phyloP scores from a whole-genome alignment of 129 eudicot genomes.

The Calendula officinalis region DNA sequence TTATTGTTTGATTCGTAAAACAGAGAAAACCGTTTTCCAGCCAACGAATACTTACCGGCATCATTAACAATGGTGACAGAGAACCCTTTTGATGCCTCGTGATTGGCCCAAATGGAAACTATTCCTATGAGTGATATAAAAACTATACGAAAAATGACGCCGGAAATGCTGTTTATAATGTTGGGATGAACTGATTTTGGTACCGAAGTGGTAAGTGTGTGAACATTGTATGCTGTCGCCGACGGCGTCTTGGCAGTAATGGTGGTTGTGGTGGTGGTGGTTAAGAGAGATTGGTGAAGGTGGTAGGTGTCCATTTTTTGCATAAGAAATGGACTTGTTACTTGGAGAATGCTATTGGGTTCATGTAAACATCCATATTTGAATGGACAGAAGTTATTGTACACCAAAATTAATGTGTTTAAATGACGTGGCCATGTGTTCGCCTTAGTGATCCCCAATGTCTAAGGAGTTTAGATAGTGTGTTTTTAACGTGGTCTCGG shows the following conservation, averaged over 20 bases:
- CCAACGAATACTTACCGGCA: conserved; percentile 25
- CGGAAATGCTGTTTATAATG: conserved; percentile 16
- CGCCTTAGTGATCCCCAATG: too few relatives aligned
- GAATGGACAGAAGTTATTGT: conserved; percentile 1
- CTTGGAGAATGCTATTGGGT: conserved; percentile 1
- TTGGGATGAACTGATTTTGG: not conserved
- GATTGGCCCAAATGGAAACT: conserved; percentile 56
- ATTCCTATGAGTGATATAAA: conserved; percentile 34
- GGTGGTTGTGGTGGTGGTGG: conserved; percentile 19
- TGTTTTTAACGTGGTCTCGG: too few relatives aligned
- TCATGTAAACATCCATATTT: conserved; percentile 1
- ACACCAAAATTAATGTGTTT: not conserved
- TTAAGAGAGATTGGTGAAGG: conserved; percentile 30
- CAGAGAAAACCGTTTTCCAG: conserved; percentile 42
- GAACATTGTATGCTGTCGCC: not conserved
- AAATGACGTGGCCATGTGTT: conserved; percentile 6
- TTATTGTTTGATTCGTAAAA: conserved; percentile 57
- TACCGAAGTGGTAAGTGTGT: not conserved
- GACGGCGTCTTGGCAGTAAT: not conserved
- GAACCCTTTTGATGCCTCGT: conserved; percentile 70
- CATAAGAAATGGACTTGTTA: not conserved
- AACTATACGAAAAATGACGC: conserved; percentile 36
- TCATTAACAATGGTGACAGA: conserved; percentile 46
- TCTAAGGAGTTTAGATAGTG: too few relatives aligned
- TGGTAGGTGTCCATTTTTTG: conserved; percentile 18